Percentiles rank a stretch among this genome's conserved stretches.
These are phyloP conservation scores for Barnettozyma siamensis DNA, from an alignment of 805 yeast genomes.

Conservation along the genomic window DNA sequence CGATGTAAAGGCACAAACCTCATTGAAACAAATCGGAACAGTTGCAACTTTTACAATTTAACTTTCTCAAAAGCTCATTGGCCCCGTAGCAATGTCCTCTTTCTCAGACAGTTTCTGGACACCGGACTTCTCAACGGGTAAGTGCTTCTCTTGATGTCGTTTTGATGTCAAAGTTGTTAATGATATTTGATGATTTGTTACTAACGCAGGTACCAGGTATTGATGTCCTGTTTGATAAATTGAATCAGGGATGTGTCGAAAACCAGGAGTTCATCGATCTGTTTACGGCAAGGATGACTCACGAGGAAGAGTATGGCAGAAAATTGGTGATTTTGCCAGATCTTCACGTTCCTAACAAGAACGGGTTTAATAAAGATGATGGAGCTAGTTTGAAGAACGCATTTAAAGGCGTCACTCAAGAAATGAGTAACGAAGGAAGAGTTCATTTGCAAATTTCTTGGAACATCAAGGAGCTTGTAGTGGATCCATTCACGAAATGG, in stretches of 20 bases:
- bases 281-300: constrained; percentile 65
- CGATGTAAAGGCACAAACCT: no score
- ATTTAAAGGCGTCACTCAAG: constrained; percentile 48
- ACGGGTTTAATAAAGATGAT: constrained; percentile 48
- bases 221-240: constrained; percentile 43
- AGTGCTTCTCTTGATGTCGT: constrained; percentile 11
- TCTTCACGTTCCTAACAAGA: constrained; percentile 31
- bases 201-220: constrained; percentile 31
- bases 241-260: constrained; percentile 61
- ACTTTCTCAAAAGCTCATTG: no score
- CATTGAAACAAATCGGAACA: no score
- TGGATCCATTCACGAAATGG: constrained; percentile 72
- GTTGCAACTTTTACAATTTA: no score
- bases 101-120: constrained; percentile 80
- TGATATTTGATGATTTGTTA: no score
- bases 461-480: constrained; percentile 52
- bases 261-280: constrained; percentile 62
- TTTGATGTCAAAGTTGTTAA: neutral
- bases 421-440: constrained; percentile 53
- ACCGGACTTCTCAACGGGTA: constrained; percentile 51
- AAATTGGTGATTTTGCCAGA: constrained; percentile 39
- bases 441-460: constrained; percentile 57
- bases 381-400: constrained; percentile 63
- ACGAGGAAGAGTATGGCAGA: constrained; percentile 61
- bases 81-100: constrained; percentile 40